Percentiles rank a stretch among this genome's conserved stretches.
phyloP scores from a whole-genome alignment of 768 basidiomycete genomes.

The Lentinula raphanica region DNA sequence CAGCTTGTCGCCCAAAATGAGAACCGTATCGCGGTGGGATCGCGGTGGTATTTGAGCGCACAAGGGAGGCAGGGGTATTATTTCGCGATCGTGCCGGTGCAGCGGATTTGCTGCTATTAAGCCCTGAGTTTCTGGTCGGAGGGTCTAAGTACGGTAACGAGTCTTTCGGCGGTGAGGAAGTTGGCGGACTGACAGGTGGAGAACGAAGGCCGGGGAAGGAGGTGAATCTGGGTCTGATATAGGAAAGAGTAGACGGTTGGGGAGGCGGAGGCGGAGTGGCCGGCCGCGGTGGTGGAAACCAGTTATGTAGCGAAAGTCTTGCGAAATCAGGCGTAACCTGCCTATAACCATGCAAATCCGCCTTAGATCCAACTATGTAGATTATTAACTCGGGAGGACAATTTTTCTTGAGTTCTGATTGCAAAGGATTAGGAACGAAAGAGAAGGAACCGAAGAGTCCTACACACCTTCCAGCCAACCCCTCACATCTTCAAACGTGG shows the following conservation, averaged over 20 bases:
- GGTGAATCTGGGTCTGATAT: slow-evolving; percentile 74
- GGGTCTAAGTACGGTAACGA: slow-evolving; percentile 62
- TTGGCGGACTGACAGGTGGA: slow-evolving; percentile 44
- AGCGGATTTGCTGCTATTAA: slow-evolving; percentile 49
- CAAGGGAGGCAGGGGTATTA: slow-evolving; percentile 39
- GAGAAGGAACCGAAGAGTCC: slow-evolving; percentile 6
- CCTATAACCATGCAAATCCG: slow-evolving; percentile 66
- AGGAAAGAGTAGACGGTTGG: slow-evolving; percentile 60
- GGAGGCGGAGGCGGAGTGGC: slow-evolving; percentile 63
- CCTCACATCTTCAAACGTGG: slow-evolving; percentile 85
- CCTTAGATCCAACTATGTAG: slow-evolving; percentile 93
- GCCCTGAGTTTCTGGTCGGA: slow-evolving; percentile 46
- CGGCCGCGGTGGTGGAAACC: slow-evolving; percentile 80
- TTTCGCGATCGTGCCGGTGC: slow-evolving; percentile 37
- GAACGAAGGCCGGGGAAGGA: slow-evolving; percentile 66
- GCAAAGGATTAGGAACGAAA: slow-evolving; percentile 8
- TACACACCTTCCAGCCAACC: slow-evolving; percentile 84
- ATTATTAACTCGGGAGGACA: slow-evolving; percentile 85
- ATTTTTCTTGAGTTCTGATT: slow-evolving; percentile 81
- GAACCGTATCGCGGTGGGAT: slow-evolving; percentile 53
- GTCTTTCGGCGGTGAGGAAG: slow-evolving; percentile 45
- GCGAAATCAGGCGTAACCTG: slow-evolving; percentile 80
- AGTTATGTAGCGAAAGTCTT: slow-evolving; percentile 76
- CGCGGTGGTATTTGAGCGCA: slow-evolving; percentile 40
- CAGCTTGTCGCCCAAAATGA: slow-evolving; percentile 45